These are phyloP conservation scores for Ensete glaucum DNA, from an alignment of 176 grass and related monocot species.

Conservation along the genomic window DNA sequence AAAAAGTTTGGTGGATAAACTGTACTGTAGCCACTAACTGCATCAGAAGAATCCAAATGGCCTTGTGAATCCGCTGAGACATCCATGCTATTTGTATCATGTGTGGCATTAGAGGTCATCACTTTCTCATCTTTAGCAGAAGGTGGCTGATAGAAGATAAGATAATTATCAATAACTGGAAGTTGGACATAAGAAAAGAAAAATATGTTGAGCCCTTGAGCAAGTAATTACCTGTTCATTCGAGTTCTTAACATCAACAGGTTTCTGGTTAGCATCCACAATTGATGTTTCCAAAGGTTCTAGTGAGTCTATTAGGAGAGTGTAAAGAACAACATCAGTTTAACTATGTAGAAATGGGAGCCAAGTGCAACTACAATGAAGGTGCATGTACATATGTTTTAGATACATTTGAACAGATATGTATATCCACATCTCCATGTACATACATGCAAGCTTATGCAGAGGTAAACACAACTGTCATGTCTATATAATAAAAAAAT, in stretches of 20 bases:
- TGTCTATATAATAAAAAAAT: neutral
- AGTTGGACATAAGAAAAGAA: neutral
- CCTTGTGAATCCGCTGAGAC: constrained; percentile 34
- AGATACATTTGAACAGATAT: neutral
- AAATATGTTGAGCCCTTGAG: too few species aligned
- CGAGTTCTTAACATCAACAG: constrained; percentile 21
- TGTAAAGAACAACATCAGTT: constrained; percentile 13
- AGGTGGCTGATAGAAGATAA: constrained; percentile 26
- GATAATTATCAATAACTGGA: neutral
- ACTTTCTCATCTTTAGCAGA: constrained; percentile 40
- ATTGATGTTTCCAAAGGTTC: constrained; percentile 30
- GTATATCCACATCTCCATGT: neutral
- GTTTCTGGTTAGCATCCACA: constrained; percentile 30
- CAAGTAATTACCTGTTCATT: constrained; percentile 33
- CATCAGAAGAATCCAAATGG: constrained; percentile 29
- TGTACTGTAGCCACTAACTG: constrained; percentile 22
- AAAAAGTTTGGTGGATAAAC: constrained; percentile 35
- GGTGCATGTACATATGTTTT: neutral
- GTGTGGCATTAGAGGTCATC: constrained; percentile 20
- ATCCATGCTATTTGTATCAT: constrained; percentile 30
- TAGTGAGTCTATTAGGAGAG: constrained; percentile 23
- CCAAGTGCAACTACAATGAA: neutral
- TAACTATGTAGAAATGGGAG: neutral
- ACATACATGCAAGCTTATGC: neutral
- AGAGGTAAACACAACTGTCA: neutral